Percentiles rank a stretch among this genome's conserved stretches.
phyloP scores from a whole-genome alignment of 2,329 filamentous ascomycete species.

The Huntiella decipiens region DNA sequence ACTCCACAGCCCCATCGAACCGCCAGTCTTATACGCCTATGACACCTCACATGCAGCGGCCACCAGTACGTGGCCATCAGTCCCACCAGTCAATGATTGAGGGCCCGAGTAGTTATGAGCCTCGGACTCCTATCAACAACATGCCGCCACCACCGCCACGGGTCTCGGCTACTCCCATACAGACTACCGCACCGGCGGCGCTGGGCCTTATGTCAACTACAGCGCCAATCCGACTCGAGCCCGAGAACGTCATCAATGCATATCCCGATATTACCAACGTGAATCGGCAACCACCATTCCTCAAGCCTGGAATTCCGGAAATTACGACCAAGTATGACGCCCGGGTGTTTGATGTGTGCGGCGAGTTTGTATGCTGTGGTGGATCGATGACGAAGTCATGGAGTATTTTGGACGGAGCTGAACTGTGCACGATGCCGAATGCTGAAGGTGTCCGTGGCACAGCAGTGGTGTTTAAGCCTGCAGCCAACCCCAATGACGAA shows the following conservation, averaged over 20 bases:
- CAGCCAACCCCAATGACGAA: conserved; percentile 57
- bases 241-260: conserved; percentile 34
- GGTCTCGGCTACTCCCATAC: conserved; percentile 12
- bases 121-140: not conserved
- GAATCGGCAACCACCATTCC: conserved; percentile 64
- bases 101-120: conserved; percentile 1
- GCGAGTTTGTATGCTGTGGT: conserved; percentile 69
- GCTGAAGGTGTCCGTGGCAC: conserved; percentile 71
- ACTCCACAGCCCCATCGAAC: not conserved
- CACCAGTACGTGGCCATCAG: conserved; percentile 7
- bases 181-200: conserved; percentile 11
- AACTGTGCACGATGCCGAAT: conserved; percentile 62
- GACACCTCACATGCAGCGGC: conserved; percentile 7
- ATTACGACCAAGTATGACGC: conserved; percentile 77
- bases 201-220: conserved; percentile 7
- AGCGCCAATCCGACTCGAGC: conserved; percentile 19
- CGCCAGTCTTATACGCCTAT: conserved; percentile 2
- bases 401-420: conserved; percentile 65
- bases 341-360: conserved; percentile 70
- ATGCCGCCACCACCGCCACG: conserved; percentile 6
- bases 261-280: conserved; percentile 73
- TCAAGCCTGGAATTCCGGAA: conserved; percentile 52
- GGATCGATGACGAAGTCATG: conserved; percentile 77
- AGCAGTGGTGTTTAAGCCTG: conserved; percentile 71
- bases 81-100: conserved; percentile 11